phyloP scores from a whole-genome alignment of 306 rosid genomes.

The Adenanthera pavonina region DNA sequence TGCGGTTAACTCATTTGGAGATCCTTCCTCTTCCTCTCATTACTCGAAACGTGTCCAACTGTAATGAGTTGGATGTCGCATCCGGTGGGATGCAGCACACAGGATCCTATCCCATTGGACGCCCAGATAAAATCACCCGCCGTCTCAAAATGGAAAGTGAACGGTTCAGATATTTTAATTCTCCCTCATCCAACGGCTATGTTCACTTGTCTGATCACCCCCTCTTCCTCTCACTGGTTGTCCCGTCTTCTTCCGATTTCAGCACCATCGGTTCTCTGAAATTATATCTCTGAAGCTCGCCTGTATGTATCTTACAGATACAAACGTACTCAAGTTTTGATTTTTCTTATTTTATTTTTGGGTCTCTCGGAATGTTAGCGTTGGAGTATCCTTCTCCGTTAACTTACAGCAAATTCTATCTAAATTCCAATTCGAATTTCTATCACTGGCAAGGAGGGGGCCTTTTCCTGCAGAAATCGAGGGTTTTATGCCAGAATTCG shows the following conservation, averaged over 20 bases:
- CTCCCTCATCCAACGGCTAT: conserved; percentile 61
- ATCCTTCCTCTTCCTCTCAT: neutral
- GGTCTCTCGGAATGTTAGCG: conserved; percentile 59
- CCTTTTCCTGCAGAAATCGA: conserved; percentile 52
- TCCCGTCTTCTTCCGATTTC: conserved; percentile 24
- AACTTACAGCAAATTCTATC: conserved; percentile 49
- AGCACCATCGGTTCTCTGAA: conserved; percentile 38
- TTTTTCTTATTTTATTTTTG: conserved; percentile 15
- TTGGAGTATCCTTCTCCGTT: conserved; percentile 66
- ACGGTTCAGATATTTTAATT: conserved; percentile 48
- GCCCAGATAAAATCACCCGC: neutral
- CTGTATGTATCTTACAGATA: neutral
- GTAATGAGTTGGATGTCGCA: neutral
- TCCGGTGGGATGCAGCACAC: conserved; percentile 5
- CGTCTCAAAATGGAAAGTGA: neutral
- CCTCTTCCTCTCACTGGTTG: conserved; percentile 16
- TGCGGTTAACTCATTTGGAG: conserved; percentile 13
- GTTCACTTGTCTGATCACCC: conserved; percentile 33
- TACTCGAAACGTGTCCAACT: conserved; percentile 13
- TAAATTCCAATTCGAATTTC: conserved; percentile 54
- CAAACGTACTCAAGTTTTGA: conserved; percentile 30
- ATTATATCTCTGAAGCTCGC: conserved; percentile 35
- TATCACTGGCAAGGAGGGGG: conserved; percentile 49
- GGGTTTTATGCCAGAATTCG: conserved; percentile 46
- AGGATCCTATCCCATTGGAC: conserved; percentile 6